Percentiles rank a stretch among this genome's conserved stretches.
Conservation (phyloP, 305 asterid species). For the Fraxinus paxiana region DNA sequence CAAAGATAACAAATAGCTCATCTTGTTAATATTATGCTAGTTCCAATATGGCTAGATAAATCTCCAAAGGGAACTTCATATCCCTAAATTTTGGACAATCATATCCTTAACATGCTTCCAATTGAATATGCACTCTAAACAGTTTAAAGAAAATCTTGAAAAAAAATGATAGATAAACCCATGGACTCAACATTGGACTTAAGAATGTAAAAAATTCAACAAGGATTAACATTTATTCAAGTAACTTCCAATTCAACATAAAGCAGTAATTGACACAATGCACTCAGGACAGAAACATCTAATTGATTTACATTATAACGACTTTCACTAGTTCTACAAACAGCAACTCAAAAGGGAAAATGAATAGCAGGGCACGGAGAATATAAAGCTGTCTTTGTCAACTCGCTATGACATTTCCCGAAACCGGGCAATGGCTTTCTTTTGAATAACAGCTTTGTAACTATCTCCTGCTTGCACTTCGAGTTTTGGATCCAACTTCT, state of each 20-base stretch:
- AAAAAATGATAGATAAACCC: neutral
- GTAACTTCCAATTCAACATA: neutral
- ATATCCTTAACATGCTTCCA: neutral
- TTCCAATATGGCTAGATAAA: neutral
- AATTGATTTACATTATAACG: neutral
- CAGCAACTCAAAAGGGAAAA: neutral
- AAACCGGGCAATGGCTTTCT: constrained; percentile 94
- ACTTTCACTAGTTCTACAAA: neutral
- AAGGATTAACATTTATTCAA: neutral
- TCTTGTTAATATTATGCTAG: neutral
- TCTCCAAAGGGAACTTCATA: neutral
- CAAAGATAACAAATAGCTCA: neutral
- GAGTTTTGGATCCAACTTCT: constrained; percentile 73
- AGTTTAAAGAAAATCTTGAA: neutral
- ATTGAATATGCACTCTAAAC: neutral
- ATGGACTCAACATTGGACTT: neutral
- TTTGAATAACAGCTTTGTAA: constrained; percentile 90
- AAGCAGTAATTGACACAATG: neutral
- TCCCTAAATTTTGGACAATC: neutral
- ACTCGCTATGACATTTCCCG: constrained; percentile 74
- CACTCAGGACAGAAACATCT: neutral
- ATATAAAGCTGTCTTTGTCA: neutral
- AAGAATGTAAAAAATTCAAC: neutral
- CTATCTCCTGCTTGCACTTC: constrained; percentile 98
- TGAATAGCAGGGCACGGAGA: neutral